phyloP scores from a whole-genome alignment of 2,329 filamentous ascomycete genomes.

The Chalara sp. region DNA sequence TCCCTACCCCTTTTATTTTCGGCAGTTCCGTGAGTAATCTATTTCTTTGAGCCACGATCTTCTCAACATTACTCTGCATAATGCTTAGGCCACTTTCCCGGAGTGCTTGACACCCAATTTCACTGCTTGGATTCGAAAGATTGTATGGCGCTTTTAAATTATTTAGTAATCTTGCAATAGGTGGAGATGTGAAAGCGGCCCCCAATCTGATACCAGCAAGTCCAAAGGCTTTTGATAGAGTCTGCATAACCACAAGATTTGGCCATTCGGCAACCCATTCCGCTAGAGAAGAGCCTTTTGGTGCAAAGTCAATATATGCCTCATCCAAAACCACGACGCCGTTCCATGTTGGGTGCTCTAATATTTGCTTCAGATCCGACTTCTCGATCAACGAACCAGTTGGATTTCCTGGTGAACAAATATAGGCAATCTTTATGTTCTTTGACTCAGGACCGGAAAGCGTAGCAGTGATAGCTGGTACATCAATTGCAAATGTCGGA shows the following conservation, averaged over 20 bases:
- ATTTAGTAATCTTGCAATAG: slow-evolving; percentile 77
- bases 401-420: slow-evolving; percentile 94
- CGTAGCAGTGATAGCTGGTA: slow-evolving; percentile 57
- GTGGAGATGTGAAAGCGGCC: slow-evolving; percentile 69
- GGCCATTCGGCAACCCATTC: slow-evolving; percentile 91
- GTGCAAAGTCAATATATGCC: slow-evolving; percentile 92
- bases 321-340: slow-evolving; percentile 90
- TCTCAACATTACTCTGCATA: slow-evolving; percentile 65
- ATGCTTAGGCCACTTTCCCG: slow-evolving; percentile 57
- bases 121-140: slow-evolving; percentile 79
- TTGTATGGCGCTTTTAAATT: slow-evolving; percentile 96
- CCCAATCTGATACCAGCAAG: slow-evolving; percentile 90
- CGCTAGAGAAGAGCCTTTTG: slow-evolving; percentile 71
- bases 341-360: slow-evolving; percentile 90
- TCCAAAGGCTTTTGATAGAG: slow-evolving; percentile 94
- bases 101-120: slow-evolving; percentile 70
- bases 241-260: slow-evolving; percentile 97
- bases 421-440: slow-evolving; percentile 79
- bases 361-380: slow-evolving; percentile 62
- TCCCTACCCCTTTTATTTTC: slow-evolving; percentile 68
- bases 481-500: slow-evolving; percentile 68
- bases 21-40: slow-evolving; percentile 69
- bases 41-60: slow-evolving; percentile 70
- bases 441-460: slow-evolving; percentile 51
- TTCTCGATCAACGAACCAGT: slow-evolving; percentile 76